Evolutionary conservation across 2,329 filamentous ascomycete species (phyloP), one percentile per base, ranked within the genome.

Genomic region (Cadophora sp.): DNA sequence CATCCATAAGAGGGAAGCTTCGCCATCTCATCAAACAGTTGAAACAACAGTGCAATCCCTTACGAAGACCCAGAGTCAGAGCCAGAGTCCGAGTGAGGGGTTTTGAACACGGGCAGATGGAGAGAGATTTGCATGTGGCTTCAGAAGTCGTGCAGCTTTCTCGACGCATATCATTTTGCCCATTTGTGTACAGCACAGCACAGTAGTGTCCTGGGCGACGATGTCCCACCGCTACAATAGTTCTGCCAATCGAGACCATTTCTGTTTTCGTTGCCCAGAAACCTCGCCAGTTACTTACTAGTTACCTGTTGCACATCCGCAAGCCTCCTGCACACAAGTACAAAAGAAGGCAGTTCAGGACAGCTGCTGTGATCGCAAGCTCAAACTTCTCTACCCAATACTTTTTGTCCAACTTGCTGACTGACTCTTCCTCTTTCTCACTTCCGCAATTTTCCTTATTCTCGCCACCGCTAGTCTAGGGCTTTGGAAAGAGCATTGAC

Each of bases 401-500:
- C 29, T 61, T 19, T 27, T 22, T 34, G 31, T 40, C 9, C 50
- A 56, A 19, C n/a, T 22, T 16, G 24, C 34, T 19, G 24, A 24
- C 53, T 37, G 19, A 48, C 55, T 50, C 51, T 12, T 34, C 27
- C 24, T 48, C 26, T 53, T 37, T 48, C n/a, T 60, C 43, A 34
- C 27, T 46, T 60, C 56, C 65, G 48, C 55, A n/a, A 34, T 46
- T 48, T 26, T 59, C 61, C 64, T 37, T 68, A 48, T 58, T 50
- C 40, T 31, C 27, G 62, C 62, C 58, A 63, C 48, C 34, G 37
- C 43, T 56, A 68, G 29, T 43, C 43, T 62, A 48, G 22, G 16
- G 24, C 48, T 26, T 55, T 40, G 37, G 26, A 9, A 50, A 26
- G 46, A 66, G 31, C 50, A 62, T 69, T 68, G 65, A 71, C 63